Conservation (phyloP, 805 yeast species). For the Candida fluviatilis region DNA sequence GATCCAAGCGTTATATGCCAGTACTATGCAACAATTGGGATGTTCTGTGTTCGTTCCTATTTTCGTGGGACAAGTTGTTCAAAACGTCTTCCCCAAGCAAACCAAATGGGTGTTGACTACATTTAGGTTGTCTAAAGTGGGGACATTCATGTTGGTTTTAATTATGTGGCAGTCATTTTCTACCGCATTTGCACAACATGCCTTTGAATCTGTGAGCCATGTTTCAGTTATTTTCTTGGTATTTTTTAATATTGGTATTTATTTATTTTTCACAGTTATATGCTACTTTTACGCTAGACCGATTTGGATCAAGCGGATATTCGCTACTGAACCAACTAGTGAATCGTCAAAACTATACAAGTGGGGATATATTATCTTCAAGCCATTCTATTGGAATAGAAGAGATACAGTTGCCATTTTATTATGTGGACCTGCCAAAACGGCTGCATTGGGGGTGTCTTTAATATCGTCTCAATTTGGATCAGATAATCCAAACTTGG, state of each 20-base stretch:
- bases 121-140: slow-evolving; percentile 65
- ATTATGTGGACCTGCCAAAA: slow-evolving; percentile 91
- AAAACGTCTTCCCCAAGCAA: slow-evolving; percentile 63
- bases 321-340: slow-evolving; percentile 46
- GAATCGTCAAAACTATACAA: slow-evolving; percentile 42
- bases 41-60: slow-evolving; percentile 79
- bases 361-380: slow-evolving; percentile 38
- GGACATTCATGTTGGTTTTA: slow-evolving; percentile 72
- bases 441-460: slow-evolving; percentile 89
- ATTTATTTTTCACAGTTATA: slow-evolving; percentile 67
- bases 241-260: slow-evolving; percentile 78
- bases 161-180: slow-evolving; percentile 79
- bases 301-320: slow-evolving; percentile 38
- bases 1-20: slow-evolving; percentile 55
- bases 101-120: slow-evolving; percentile 56
- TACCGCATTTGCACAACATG: slow-evolving; percentile 80
- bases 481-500: slow-evolving; percentile 52
- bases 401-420: slow-evolving; percentile 73
- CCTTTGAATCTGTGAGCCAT: slow-evolving; percentile 68
- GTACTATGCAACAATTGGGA: slow-evolving; percentile 87
- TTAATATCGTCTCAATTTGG: slow-evolving; percentile 80
- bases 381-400: slow-evolving; percentile 69
- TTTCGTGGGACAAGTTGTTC: slow-evolving; percentile 83
- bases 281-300: slow-evolving; percentile 64
- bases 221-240: slow-evolving; percentile 71